A percentile compares a stretch with the other conserved stretches of the same genome.
phyloP scores from a whole-genome alignment of 805 yeast genomes.

The Saturnispora serradocipensis region DNA sequence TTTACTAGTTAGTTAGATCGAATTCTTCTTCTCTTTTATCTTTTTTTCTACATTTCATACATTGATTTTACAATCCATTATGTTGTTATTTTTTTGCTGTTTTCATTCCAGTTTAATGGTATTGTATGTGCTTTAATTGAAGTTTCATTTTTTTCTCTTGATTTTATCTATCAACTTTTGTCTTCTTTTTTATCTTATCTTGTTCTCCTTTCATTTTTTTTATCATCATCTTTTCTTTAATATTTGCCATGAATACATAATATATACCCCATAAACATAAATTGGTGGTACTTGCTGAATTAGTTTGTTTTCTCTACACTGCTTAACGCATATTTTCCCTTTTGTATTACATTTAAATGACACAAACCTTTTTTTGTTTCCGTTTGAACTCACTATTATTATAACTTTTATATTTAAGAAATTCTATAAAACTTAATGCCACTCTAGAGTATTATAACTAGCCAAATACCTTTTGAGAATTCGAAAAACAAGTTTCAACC shows the following conservation, averaged over 20 bases:
- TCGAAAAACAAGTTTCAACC: slow-evolving; percentile 42
- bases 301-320: neutral
- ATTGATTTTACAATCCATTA: neutral
- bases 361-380: neutral
- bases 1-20: slow-evolving; percentile 4
- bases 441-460: neutral
- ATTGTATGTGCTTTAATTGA: neutral
- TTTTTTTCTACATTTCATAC: neutral
- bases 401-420: neutral
- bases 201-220: neutral
- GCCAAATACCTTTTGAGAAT: slow-evolving; percentile 40
- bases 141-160: neutral
- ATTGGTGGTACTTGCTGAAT: neutral
- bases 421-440: neutral
- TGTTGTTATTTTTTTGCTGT: neutral
- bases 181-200: neutral
- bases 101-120: neutral
- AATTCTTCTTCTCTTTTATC: slow-evolving; percentile 1
- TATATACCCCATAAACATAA: neutral
- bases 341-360: neutral
- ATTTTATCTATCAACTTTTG: neutral
- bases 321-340: neutral
- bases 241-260: neutral
- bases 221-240: neutral
- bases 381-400: neutral